Evolutionary conservation across 257 asterid species (phyloP), one percentile per base, ranked within the genome.

Genomic region (Apocynum venetum): DNA sequence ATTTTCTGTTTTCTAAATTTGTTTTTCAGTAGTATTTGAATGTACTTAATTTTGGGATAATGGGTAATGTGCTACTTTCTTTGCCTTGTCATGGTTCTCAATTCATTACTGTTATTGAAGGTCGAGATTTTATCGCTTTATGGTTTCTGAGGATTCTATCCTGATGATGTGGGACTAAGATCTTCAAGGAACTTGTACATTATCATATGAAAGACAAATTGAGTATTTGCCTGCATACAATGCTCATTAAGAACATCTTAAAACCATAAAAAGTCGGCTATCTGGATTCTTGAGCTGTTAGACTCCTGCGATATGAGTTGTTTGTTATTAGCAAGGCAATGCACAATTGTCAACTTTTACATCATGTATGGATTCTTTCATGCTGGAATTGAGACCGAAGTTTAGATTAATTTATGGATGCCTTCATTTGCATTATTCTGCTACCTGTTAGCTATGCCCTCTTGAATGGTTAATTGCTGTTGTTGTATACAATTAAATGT

Each of bases 401-500:
- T 67, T 38, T 20, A 15, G 41, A 25, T 64, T 46, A 20, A 14
- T 76, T 10, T 13, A 19, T 35, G 13, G 41, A 3, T 76, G 19
- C 11, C 43, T 48, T 65, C 43, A 11, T 68, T 64, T 71, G 35
- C 65, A 67, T 66, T 69, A 25, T 68, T 55, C 4, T 44, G 2
- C 1, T 15, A 25, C 52, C 38, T 43, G 0, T 31, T 44, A 41
- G 38, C 41, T 3, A 13, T n/a, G 35, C 8, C 13, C 63, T 9
- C 35, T 57, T 68, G 73, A 43, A 43, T 68, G 57, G 52, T 66
- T 73, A n/a, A 61, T 79, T 60, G 56, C 57, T 17, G 53, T 49
- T 61, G 67, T 57, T 59, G 63, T 40, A 52, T 44, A 51, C 70
- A 86, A 75, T 84, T 80, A 74, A 66, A 46, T 78, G 77, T 73